Evolutionary conservation across 2,329 filamentous ascomycete species (phyloP).

Genomic region (Penicillium occitanis): DNA sequence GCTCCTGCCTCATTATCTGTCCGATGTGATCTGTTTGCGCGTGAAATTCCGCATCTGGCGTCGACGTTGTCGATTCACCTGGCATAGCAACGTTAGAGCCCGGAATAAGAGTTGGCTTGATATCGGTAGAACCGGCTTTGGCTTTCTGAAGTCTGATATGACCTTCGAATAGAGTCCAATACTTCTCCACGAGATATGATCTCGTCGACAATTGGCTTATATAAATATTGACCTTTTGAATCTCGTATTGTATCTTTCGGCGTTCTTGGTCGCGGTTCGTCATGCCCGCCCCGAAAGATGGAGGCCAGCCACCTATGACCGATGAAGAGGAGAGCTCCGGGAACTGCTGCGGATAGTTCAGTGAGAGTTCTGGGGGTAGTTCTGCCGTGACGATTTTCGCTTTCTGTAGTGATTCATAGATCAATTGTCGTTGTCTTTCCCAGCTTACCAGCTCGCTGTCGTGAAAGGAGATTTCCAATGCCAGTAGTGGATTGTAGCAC

Average conservation of each 20-base stretch:
- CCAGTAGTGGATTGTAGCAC: conserved; percentile 75
- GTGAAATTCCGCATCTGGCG: conserved; percentile 34
- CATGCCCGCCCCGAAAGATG: conserved; percentile 17
- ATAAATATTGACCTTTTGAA: conserved; percentile 89
- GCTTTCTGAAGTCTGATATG: conserved; percentile 41
- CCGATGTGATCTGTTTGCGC: conserved; percentile 54
- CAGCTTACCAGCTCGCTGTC: conserved; percentile 73
- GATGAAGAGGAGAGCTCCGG: conserved; percentile 35
- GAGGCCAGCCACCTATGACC: conserved; percentile 30
- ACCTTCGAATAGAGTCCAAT: conserved; percentile 72
- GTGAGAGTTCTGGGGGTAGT: conserved; percentile 67
- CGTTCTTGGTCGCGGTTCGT: conserved; percentile 24
- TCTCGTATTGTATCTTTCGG: conserved; percentile 69
- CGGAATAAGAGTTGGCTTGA: conserved; percentile 15
- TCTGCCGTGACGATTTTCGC: conserved; percentile 68
- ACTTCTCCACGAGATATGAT: conserved; percentile 83
- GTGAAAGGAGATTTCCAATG: conserved; percentile 80
- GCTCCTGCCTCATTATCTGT: conserved; percentile 68
- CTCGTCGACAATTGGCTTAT: conserved; percentile 76
- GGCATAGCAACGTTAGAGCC: conserved; percentile 26
- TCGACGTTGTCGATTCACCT: conserved; percentile 24
- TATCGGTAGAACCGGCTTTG: neutral
- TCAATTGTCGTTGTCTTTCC: conserved; percentile 70
- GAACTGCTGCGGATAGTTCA: conserved; percentile 44
- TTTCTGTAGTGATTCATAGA: conserved; percentile 68